Base-by-base conservation (phyloP, 225 moss, liverwort and hornwort species). In the Bryum argenteum region DNA sequence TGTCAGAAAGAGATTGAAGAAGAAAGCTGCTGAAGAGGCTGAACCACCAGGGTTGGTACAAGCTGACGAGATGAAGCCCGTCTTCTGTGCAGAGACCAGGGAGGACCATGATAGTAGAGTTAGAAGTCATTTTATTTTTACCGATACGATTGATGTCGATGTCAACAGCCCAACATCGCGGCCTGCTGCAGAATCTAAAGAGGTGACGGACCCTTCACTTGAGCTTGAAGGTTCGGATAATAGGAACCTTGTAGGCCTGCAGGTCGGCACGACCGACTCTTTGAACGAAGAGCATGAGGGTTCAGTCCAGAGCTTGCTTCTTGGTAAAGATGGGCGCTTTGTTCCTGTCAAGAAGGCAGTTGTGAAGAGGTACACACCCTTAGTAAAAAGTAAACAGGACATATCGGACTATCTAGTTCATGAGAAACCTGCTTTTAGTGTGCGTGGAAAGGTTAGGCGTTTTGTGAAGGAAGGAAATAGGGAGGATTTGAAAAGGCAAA, bases 351-450 rank as follows among this genome's bases (percentile, higher is more conserved):
- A 75, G 71, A 78, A 71, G 62, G 58, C 82, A 67, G 50, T 59
- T 21, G 75, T 71, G 6, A 82, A 64, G 63, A 75, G 78, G 56
- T 63, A 78, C 78, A 54, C 38, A 75, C 61, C 82, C 66, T 22
- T 61, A 67, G 45, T 23, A 16, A 37, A 54, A 23, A 37, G 20
- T 8, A 9, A 26, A 39, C 61, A 50, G 51, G 38, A 59, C 62
- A 62, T 3, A 37, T 43, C 47, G 20, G 53, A 64, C 51, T 12
- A 52, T 58, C 41, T 51, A 28, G 22, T 50, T 68, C 60, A 60
- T 79, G 68, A 69, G 58, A 69, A 69, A 58, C 75, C 58, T 58
- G 43, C 57, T 50, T 51, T 71, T 22, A 62, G 48, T 54, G 63
- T 71, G 61, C 66, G 63, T 67, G 71, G 67, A 50, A 78, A 75